Evolutionary conservation across 345 rosid species (phyloP).

Genomic region (Brassica incana): DNA sequence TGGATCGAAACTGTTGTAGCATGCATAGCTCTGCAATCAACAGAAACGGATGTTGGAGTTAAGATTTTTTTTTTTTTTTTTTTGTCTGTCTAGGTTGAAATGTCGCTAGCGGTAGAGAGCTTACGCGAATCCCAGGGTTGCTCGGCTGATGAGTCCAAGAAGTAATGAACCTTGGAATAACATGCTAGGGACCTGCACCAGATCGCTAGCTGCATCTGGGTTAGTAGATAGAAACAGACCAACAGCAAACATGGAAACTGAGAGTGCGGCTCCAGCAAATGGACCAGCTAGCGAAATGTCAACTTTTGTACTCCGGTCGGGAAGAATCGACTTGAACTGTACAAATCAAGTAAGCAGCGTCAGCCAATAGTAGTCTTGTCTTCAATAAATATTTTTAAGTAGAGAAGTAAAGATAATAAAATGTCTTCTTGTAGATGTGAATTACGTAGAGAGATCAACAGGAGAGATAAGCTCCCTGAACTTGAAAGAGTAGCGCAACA

Average conservation of each 20-base stretch:
- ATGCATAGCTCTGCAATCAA: constrained; percentile 73
- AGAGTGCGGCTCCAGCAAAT: constrained; percentile 85
- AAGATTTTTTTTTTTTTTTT: not conserved
- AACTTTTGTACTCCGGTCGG: constrained; percentile 85
- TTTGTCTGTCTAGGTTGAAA: constrained; percentile 19
- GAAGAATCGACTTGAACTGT: constrained; percentile 94
- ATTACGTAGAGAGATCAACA: not conserved
- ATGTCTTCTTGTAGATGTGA: too few species aligned
- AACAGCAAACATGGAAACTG: constrained; percentile 82
- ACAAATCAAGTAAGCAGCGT: constrained; percentile 21
- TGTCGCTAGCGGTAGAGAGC: constrained; percentile 40
- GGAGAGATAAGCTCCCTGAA: constrained; percentile 1
- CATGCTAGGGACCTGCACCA: constrained; percentile 89
- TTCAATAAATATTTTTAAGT: not conserved
- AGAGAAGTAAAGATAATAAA: not conserved
- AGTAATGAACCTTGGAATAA: constrained; percentile 95
- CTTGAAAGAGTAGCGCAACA: constrained; percentile 18
- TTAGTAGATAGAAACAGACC: constrained; percentile 84
- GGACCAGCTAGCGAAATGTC: constrained; percentile 93
- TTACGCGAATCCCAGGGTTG: constrained; percentile 82
- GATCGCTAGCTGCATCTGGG: constrained; percentile 71
- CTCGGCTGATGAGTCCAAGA: constrained; percentile 94
- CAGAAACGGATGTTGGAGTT: constrained; percentile 16
- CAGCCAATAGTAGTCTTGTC: not conserved
- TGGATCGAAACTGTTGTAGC: constrained; percentile 83